These are phyloP conservation scores for Adenanthera pavonina DNA, from an alignment of 306 rosid species.

Conservation along the genomic window DNA sequence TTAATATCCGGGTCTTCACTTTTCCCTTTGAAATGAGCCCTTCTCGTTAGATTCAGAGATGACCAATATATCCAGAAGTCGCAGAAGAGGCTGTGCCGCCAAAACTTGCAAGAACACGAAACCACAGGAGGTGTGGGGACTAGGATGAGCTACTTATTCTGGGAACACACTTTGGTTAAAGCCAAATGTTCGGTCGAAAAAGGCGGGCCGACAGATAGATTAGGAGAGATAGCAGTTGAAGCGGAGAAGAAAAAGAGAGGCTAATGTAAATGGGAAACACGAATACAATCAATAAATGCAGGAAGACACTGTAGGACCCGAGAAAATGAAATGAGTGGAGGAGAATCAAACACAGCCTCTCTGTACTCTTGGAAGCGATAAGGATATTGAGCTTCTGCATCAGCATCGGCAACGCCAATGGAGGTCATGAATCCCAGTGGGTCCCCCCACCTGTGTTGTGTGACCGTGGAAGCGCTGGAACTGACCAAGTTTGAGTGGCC, in stretches of 20 bases:
- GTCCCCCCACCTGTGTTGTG: constrained; percentile 36
- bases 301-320: background rate
- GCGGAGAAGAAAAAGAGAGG: background rate
- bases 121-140: background rate
- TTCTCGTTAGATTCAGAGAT: background rate
- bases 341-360: constrained; percentile 28
- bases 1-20: background rate
- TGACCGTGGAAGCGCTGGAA: constrained; percentile 43
- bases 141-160: background rate
- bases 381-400: constrained; percentile 42
- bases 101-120: background rate
- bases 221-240: background rate
- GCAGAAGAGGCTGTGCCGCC: background rate
- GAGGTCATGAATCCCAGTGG: constrained; percentile 7
- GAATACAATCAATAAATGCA: background rate
- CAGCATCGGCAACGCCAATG: constrained; percentile 5
- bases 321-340: constrained; percentile 44
- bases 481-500: constrained; percentile 21
- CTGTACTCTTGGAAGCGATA: constrained; percentile 34
- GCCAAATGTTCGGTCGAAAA: background rate
- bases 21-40: background rate
- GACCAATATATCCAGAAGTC: background rate
- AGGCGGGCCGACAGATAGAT: background rate
- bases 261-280: background rate
- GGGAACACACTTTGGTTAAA: constrained; percentile 1